These are phyloP conservation scores for Kodamaea jinghongensis DNA, from an alignment of 805 yeast species.

Conservation along the genomic window DNA sequence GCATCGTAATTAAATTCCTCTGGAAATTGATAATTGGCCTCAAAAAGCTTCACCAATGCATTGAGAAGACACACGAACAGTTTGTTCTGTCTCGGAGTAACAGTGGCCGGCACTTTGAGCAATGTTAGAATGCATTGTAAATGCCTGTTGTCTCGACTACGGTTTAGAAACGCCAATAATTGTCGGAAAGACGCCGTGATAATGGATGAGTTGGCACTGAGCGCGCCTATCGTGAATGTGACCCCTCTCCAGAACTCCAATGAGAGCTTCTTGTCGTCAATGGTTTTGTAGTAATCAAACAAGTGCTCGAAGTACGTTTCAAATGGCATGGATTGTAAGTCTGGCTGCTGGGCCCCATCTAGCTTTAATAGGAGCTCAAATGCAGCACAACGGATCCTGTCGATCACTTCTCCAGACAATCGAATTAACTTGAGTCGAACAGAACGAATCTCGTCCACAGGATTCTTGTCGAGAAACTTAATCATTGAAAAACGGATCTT, in stretches of 20 bases:
- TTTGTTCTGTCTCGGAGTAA: conserved; percentile 20
- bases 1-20: conserved; percentile 24
- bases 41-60: conserved; percentile 38
- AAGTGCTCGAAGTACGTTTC: conserved; percentile 4
- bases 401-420: conserved; percentile 63
- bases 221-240: conserved; percentile 54
- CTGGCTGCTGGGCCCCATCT: conserved; percentile 4
- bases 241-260: conserved; percentile 56
- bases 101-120: conserved; percentile 14
- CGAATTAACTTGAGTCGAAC: conserved; percentile 45
- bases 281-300: conserved; percentile 8
- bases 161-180: conserved; percentile 30
- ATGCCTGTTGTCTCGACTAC: conserved; percentile 19
- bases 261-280: conserved; percentile 12
- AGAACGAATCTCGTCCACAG: background rate
- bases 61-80: conserved; percentile 23
- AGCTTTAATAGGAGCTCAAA: conserved; percentile 32
- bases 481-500: conserved; percentile 58
- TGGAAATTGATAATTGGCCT: conserved; percentile 35
- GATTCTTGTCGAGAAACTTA: conserved; percentile 31
- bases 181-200: conserved; percentile 41
- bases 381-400: conserved; percentile 47
- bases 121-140: conserved; percentile 18
- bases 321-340: background rate
- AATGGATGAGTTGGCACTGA: conserved; percentile 45